phyloP scores from a whole-genome alignment of 2,329 filamentous ascomycete species.

The Pseudopyrenochaeta lycopersici region DNA sequence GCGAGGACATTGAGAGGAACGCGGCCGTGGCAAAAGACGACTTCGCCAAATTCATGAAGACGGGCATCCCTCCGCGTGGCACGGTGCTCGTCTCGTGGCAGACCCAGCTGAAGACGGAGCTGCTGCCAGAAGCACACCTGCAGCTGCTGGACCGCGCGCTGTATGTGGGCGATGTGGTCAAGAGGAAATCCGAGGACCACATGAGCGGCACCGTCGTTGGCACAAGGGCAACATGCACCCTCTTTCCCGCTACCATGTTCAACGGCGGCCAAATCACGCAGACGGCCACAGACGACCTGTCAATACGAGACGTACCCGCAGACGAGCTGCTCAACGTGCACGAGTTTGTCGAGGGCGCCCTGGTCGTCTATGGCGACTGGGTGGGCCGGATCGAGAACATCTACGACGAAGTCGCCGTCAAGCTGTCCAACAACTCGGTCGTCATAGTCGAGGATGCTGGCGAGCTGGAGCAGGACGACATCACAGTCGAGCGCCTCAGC shows the following conservation, averaged over 20 bases:
- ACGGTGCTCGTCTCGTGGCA: slow-evolving; percentile 62
- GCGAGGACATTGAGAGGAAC: slow-evolving; percentile 48
- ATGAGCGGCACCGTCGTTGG: slow-evolving; percentile 65
- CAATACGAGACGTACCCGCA: slow-evolving; percentile 53
- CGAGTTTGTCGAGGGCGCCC: slow-evolving; percentile 59
- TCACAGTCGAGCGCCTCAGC: slow-evolving; percentile 48
- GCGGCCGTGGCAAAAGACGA: slow-evolving; percentile 37
- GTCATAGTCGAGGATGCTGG: slow-evolving; percentile 61
- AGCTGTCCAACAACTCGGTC: slow-evolving; percentile 62
- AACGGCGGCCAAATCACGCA: slow-evolving; percentile 32
- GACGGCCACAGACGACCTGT: slow-evolving; percentile 37
- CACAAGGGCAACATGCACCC: slow-evolving; percentile 56
- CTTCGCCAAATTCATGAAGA: slow-evolving; percentile 52
- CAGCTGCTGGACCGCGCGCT: slow-evolving; percentile 63
- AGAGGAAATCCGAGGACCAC: slow-evolving; percentile 56
- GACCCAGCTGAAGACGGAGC: slow-evolving; percentile 51
- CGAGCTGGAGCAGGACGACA: slow-evolving; percentile 51
- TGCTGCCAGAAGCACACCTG: slow-evolving; percentile 55
- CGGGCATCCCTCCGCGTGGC: slow-evolving; percentile 60
- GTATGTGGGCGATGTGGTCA: slow-evolving; percentile 65
- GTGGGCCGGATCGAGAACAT: slow-evolving; percentile 63
- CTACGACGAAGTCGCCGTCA: slow-evolving; percentile 60
- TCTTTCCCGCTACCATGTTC: slow-evolving; percentile 47
- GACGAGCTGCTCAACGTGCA: slow-evolving; percentile 57
- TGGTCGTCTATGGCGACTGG: slow-evolving; percentile 65